phyloP scores from a whole-genome alignment of 495 filamentous ascomycete species.

The Podospora comata region DNA sequence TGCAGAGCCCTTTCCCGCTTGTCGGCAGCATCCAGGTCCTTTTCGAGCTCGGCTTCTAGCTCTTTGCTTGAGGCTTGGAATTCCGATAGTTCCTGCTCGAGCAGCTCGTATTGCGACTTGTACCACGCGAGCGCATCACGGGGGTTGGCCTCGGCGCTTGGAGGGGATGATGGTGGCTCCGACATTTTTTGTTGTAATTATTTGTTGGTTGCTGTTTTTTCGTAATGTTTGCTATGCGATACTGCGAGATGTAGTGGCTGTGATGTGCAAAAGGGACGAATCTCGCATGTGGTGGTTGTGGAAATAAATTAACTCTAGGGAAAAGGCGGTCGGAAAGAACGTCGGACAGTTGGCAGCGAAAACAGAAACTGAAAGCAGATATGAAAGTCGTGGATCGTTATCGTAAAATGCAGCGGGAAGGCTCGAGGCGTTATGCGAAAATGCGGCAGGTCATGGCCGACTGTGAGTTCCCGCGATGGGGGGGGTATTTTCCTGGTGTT shows the following conservation, averaged over 20 bases:
- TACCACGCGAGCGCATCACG: conserved; percentile 85
- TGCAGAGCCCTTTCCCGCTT: conserved; percentile 81
- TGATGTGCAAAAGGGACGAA: conserved; percentile 8
- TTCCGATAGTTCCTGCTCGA: conserved; percentile 87
- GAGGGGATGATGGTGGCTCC: conserved; percentile 61
- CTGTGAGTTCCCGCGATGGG: conserved; percentile 18
- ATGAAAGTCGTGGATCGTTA: conserved; percentile 21
- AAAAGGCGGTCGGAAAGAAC: conserved; percentile 14
- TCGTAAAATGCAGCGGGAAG: conserved; percentile 5
- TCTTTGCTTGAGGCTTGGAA: conserved; percentile 93
- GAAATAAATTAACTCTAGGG: conserved; percentile 1
- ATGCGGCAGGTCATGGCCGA: conserved; percentile 8
- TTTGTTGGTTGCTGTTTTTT: background rate
- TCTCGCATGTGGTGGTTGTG: conserved; percentile 28
- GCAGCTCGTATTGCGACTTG: conserved; percentile 90
- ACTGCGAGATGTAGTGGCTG: conserved; percentile 14
- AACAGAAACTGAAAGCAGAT: conserved; percentile 16
- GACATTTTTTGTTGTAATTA: conserved; percentile 45
- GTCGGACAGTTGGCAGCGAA: conserved; percentile 20
- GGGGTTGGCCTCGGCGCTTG: conserved; percentile 53
- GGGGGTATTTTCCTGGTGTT: conserved; percentile 8
- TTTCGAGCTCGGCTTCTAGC: conserved; percentile 90
- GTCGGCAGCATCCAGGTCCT: conserved; percentile 93
- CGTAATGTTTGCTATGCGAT: background rate
- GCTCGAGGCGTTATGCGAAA: conserved; percentile 8